Evolutionary conservation across 495 filamentous ascomycete species (phyloP), one percentile per base, ranked within the genome.

Genomic region (Hypoxylon trugodes): DNA sequence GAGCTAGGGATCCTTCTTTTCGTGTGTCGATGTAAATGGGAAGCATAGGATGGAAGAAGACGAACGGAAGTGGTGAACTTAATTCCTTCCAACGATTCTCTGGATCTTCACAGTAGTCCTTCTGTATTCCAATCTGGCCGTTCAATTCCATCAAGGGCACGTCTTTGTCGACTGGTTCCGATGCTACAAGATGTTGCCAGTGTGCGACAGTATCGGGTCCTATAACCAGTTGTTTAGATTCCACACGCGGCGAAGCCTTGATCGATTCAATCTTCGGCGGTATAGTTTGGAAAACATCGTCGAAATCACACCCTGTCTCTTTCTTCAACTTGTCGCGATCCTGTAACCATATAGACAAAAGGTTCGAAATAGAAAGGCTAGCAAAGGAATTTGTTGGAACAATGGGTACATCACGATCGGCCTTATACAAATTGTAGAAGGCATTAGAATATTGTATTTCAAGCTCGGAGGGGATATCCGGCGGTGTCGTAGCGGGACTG

Each of bases 11-110:
- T 10, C 94, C 95, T 77, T 93, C 90, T 57, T 81, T 82, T 24
- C 95, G 85, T 3, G 91, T 91, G 73, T 98, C 95, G 60, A 98
- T 93, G 76, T 92, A 96, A 10, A 98, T 82, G 0, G 94, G 90
- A 13, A 94, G 84, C 41, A 84, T 81, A 4, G 89, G 88, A 67
- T 91, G 90, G 74, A 95, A 94, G 68, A 93, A 89, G 25, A 96
- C 90, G 61, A 92, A 93, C 4, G 90, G 90, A 30, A 92, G 86
- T 4, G 95, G 93, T 69, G 92, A 90, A 26, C 84, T 85, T 22
- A 94, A 76, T 15, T 87, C 82, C 7, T 83, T 76, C 90, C 91
- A 97, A 35, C 90, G 84, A 74, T 94, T 94, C 5, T 76, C 78
- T 0, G 84, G 76, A 65, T 95, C 87, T 6, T 82, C 76, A 54